phyloP scores from a whole-genome alignment of 768 basidiomycete genomes.

The Naganishia friedmannii region DNA sequence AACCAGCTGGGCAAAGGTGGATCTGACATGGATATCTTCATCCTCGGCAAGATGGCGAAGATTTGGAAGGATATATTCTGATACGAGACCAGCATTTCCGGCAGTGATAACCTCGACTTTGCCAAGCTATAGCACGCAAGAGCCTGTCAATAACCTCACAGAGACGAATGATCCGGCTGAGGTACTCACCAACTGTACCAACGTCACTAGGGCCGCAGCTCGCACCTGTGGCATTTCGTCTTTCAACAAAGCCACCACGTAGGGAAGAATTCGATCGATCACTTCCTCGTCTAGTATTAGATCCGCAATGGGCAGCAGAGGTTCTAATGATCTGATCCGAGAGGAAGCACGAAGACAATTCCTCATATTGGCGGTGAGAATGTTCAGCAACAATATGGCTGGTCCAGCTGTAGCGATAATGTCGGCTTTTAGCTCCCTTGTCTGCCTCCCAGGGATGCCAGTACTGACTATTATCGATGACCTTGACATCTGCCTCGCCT shows the following conservation, averaged over 20 bases:
- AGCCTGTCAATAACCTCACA: background rate
- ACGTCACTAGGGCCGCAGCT: conserved; percentile 69
- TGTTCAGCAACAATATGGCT: conserved; percentile 78
- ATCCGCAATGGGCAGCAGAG: conserved; percentile 74
- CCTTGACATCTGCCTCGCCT: conserved; percentile 32
- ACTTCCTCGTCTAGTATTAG: conserved; percentile 92
- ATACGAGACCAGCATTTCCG: conserved; percentile 65
- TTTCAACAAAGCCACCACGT: conserved; percentile 78
- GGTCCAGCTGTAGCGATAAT: conserved; percentile 70
- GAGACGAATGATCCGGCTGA: background rate
- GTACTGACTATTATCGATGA: conserved; percentile 33
- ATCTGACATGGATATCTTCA: conserved; percentile 75
- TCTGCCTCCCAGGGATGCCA: too few relatives aligned
- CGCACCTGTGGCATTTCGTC: conserved; percentile 83
- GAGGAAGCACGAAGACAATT: conserved; percentile 82
- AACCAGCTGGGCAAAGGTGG: conserved; percentile 78
- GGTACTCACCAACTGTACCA: conserved; percentile 74
- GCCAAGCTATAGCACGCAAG: conserved; percentile 40
- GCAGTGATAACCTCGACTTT: conserved; percentile 50
- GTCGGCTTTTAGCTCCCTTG: background rate
- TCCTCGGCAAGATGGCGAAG: conserved; percentile 77
- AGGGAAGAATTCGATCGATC: conserved; percentile 87
- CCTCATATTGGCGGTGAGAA: conserved; percentile 82
- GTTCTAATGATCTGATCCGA: conserved; percentile 77
- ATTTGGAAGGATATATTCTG: conserved; percentile 93